These are phyloP conservation scores for Ophiostoma sp. DNA, from an alignment of 2,329 filamentous ascomycete species.

Conservation along the genomic window DNA sequence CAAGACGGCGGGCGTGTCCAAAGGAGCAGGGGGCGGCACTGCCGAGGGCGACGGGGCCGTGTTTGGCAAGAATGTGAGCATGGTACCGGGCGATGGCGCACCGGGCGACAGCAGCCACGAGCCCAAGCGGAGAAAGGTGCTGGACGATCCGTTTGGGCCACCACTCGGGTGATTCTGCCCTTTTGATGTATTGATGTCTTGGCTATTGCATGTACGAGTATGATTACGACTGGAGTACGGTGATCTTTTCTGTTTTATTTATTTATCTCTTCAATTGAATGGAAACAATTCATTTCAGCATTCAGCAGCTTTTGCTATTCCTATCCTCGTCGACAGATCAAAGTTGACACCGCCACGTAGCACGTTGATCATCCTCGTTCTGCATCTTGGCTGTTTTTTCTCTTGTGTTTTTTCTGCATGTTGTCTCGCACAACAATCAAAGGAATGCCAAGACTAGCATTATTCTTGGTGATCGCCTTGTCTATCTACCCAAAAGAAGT, in stretches of 20 bases:
- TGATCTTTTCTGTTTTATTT: not conserved
- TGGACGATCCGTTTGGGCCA: conserved; percentile 47
- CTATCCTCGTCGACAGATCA: too few relatives aligned
- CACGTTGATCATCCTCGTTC: not conserved
- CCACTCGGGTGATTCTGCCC: conserved; percentile 29
- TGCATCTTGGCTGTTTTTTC: not conserved
- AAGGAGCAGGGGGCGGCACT: conserved; percentile 39
- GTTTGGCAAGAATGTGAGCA: conserved; percentile 22
- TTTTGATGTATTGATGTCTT: not conserved
- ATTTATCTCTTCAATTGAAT: not conserved
- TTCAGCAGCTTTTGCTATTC: too few relatives aligned
- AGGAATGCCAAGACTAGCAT: not conserved
- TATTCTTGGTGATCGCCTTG: not conserved
- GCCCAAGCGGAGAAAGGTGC: conserved; percentile 43
- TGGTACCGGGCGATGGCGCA: conserved; percentile 26
- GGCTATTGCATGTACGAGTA: conserved; percentile 4
- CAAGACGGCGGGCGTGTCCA: conserved; percentile 31
- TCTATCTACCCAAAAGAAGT: not conserved
- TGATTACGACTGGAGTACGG: conserved; percentile 4
- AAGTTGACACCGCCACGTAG: not conserved
- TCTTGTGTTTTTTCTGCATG: not conserved
- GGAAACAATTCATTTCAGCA: not conserved
- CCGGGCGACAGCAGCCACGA: conserved; percentile 32
- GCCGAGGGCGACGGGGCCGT: conserved; percentile 23
- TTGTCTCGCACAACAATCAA: not conserved